Conservation (phyloP, 768 basidiomycete species). For the Pleurotus ostreatus region DNA sequence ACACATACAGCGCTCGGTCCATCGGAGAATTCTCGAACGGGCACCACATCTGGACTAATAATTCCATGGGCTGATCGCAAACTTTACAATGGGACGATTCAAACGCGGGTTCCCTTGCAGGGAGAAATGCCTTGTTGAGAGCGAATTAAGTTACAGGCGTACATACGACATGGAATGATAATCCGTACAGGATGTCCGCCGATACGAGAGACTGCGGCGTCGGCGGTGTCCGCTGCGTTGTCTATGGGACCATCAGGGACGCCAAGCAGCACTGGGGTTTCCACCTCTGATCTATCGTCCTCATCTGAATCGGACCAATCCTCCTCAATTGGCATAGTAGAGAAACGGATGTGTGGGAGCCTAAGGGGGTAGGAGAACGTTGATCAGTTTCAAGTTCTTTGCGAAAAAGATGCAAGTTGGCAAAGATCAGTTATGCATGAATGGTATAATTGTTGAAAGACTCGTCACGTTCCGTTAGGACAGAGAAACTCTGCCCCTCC, state of each 20-base stretch:
- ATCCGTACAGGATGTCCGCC: constrained; percentile 87
- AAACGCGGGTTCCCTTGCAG: constrained; percentile 55
- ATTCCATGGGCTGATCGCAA: constrained; percentile 72
- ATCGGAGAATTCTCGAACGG: constrained; percentile 82
- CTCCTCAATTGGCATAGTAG: constrained; percentile 46
- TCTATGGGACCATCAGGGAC: constrained; percentile 74
- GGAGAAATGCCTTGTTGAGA: constrained; percentile 66
- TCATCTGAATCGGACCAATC: constrained; percentile 85
- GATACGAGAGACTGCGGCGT: constrained; percentile 85
- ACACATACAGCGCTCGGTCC: constrained; percentile 83
- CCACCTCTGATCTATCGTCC: constrained; percentile 47
- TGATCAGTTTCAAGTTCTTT: constrained; percentile 16
- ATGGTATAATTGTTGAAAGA: constrained; percentile 66
- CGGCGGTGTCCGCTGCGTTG: constrained; percentile 52
- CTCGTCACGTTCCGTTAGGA: constrained; percentile 57
- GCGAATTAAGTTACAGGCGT: constrained; percentile 27
- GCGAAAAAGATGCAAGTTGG: constrained; percentile 11
- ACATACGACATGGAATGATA: constrained; percentile 38
- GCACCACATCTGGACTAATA: constrained; percentile 87
- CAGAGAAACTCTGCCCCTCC: constrained; percentile 57
- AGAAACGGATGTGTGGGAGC: constrained; percentile 9
- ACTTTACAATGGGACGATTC: constrained; percentile 66
- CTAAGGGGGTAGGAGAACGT: constrained; percentile 9
- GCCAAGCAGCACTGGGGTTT: constrained; percentile 76
- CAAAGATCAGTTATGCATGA: constrained; percentile 85